Conservation (phyloP, 208 protist species). For the Leishmania major region DNA sequence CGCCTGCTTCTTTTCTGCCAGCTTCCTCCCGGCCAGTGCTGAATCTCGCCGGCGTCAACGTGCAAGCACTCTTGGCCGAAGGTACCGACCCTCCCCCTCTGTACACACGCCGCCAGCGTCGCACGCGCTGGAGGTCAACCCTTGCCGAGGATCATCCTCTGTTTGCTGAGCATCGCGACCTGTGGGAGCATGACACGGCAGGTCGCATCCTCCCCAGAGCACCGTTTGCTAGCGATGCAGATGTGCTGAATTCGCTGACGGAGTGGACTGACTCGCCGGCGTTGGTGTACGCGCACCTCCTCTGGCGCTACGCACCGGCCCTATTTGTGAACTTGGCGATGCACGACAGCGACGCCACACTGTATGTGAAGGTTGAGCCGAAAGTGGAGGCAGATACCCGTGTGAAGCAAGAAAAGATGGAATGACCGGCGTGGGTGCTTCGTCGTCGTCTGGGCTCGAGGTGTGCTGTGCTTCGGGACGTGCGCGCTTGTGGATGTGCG, state of each 20-base stretch:
- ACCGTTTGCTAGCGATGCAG: conserved; percentile 70
- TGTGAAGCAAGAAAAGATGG: conserved; percentile 3
- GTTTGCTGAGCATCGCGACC: conserved; percentile 61
- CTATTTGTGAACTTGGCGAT: conserved; percentile 40
- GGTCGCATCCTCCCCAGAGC: conserved; percentile 47
- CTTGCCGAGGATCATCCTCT: conserved; percentile 55
- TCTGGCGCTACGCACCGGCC: conserved; percentile 76
- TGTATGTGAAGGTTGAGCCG: conserved; percentile 9
- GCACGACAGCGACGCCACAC: conserved; percentile 1
- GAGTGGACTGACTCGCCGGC: conserved; percentile 68
- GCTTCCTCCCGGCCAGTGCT: conserved; percentile 25
- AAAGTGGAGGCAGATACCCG: not conserved
- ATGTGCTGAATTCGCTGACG: conserved; percentile 67
- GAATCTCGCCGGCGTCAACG: conserved; percentile 45
- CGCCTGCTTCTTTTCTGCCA: not conserved
- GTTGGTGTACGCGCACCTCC: conserved; percentile 70
- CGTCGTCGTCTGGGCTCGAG: not conserved
- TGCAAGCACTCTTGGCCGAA: conserved; percentile 49
- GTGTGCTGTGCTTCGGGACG: not conserved
- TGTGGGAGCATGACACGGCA: conserved; percentile 43
- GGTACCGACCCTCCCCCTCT: conserved; percentile 53
- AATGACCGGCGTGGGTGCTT: not conserved
- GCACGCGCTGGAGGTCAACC: conserved; percentile 40
- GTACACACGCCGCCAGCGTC: conserved; percentile 53
- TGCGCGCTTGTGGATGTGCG: no score